Evolutionary conservation across 2,329 filamentous ascomycete species (phyloP).

Genomic region (Cladosporium cucumerinum): DNA sequence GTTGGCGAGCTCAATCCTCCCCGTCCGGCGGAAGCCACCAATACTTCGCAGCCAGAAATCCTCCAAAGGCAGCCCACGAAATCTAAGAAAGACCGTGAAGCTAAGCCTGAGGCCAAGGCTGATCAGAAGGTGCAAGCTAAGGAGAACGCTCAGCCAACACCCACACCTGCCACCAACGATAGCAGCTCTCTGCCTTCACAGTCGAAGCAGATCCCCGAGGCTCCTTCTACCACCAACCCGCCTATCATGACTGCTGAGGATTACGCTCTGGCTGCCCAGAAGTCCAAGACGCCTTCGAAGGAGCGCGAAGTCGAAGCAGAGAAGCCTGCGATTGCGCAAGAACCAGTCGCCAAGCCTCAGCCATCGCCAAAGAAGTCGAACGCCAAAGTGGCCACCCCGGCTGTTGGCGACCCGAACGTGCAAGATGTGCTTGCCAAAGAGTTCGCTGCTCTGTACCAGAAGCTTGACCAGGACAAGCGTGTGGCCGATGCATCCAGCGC

Average conservation of each 20-base stretch:
- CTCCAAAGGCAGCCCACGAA: constrained; percentile 23
- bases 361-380: constrained; percentile 7
- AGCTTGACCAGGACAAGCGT: constrained; percentile 67
- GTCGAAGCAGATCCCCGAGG: constrained; percentile 27
- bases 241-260: constrained; percentile 37
- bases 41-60: constrained; percentile 20
- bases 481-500: constrained; percentile 60
- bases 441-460: constrained; percentile 55
- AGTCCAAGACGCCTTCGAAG: constrained; percentile 15
- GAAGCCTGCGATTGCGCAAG: neutral
- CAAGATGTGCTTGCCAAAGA: constrained; percentile 40
- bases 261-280: constrained; percentile 42
- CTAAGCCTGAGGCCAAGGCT: neutral
- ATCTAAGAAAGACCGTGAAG: constrained; percentile 16
- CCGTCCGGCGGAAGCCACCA: constrained; percentile 19
- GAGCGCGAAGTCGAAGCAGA: neutral
- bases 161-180: constrained; percentile 11
- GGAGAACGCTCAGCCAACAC: constrained; percentile 3
- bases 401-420: constrained; percentile 9
- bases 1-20: constrained; percentile 61
- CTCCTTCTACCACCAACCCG: constrained; percentile 27
- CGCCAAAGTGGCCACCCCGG: neutral
- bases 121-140: constrained; percentile 17
- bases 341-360: neutral
- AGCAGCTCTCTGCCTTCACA: constrained; percentile 23